Evolutionary conservation across 805 yeast species (phyloP).

Genomic region (Kuraishia piskuri): DNA sequence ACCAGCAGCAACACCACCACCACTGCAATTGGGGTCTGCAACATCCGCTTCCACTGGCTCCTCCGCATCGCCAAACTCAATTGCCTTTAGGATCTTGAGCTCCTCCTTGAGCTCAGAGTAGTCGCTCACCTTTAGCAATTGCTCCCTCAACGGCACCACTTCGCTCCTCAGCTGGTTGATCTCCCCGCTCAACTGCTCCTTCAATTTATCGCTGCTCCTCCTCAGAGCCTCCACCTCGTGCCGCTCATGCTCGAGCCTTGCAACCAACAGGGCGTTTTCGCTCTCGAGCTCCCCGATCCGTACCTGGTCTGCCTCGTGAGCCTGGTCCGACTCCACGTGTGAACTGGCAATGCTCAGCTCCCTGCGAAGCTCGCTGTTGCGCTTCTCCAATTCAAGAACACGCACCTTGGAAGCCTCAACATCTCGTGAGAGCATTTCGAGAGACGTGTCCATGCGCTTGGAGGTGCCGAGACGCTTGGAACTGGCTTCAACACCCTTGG

Average conservation of each 20-base stretch:
- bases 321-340: slow-evolving; percentile 31
- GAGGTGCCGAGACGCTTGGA: too few species aligned
- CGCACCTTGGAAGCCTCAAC: slow-evolving; percentile 63
- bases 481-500: too few species aligned
- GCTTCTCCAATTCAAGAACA: slow-evolving; percentile 59
- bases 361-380: slow-evolving; percentile 67
- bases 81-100: slow-evolving; percentile 58
- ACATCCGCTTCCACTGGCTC: slow-evolving; percentile 25
- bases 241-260: slow-evolving; percentile 46
- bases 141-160: slow-evolving; percentile 37
- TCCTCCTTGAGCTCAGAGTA: slow-evolving; percentile 79
- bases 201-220: slow-evolving; percentile 20
- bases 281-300: slow-evolving; percentile 51
- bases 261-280: slow-evolving; percentile 56
- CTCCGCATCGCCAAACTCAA: slow-evolving; percentile 57
- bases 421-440: slow-evolving; percentile 66
- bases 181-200: slow-evolving; percentile 36
- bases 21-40: not conserved
- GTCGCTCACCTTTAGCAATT: slow-evolving; percentile 47
- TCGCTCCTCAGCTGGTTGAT: slow-evolving; percentile 39
- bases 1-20: slow-evolving; percentile 3
- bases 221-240: slow-evolving; percentile 16
- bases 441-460: slow-evolving; percentile 33
- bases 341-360: slow-evolving; percentile 51
- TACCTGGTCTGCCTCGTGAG: slow-evolving; percentile 33